Evolutionary conservation across 805 yeast species (phyloP).

Genomic region (Ogataea philodendri): DNA sequence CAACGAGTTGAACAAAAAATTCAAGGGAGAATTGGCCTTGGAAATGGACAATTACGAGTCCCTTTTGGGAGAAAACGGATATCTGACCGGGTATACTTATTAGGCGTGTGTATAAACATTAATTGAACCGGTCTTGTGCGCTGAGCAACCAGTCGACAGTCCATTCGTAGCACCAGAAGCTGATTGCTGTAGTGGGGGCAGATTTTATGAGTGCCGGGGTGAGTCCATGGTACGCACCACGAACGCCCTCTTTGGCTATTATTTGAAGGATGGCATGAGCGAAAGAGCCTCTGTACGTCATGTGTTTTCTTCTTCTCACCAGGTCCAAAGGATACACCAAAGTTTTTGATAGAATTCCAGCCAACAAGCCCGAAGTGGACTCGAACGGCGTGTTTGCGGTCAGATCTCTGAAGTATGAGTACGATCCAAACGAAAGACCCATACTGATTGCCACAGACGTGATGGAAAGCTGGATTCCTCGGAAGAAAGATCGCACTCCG

Average conservation of each 20-base stretch:
- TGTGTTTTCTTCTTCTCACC: slow-evolving; percentile 72
- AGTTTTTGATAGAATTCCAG: slow-evolving; percentile 74
- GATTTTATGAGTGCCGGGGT: slow-evolving; percentile 68
- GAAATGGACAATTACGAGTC: slow-evolving; percentile 62
- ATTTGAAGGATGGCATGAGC: slow-evolving; percentile 38
- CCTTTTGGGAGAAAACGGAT: slow-evolving; percentile 36
- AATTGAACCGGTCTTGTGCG: slow-evolving; percentile 5
- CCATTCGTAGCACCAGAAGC: slow-evolving; percentile 35
- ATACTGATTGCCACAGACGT: slow-evolving; percentile 66
- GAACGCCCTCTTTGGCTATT: slow-evolving; percentile 53
- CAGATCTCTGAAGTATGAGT: slow-evolving; percentile 49
- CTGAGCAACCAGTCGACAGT: slow-evolving; percentile 27
- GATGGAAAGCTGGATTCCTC: slow-evolving; percentile 51
- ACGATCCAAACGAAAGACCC: slow-evolving; percentile 72
- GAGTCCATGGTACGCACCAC: slow-evolving; percentile 74
- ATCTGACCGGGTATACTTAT: slow-evolving; percentile 21
- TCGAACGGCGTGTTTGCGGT: slow-evolving; percentile 41
- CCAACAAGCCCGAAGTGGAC: slow-evolving; percentile 65
- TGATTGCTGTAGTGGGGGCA: slow-evolving; percentile 64
- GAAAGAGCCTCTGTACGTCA: slow-evolving; percentile 33
- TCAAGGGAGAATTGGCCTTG: slow-evolving; percentile 72
- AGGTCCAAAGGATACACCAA: slow-evolving; percentile 85
- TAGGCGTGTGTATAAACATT: slow-evolving; percentile 6
- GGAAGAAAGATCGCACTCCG: slow-evolving; percentile 47
- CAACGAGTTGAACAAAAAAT: slow-evolving; percentile 59